These are phyloP conservation scores for Aristolochia fimbriata DNA, from an alignment of 164 flowering plant species.

Conservation along the genomic window DNA sequence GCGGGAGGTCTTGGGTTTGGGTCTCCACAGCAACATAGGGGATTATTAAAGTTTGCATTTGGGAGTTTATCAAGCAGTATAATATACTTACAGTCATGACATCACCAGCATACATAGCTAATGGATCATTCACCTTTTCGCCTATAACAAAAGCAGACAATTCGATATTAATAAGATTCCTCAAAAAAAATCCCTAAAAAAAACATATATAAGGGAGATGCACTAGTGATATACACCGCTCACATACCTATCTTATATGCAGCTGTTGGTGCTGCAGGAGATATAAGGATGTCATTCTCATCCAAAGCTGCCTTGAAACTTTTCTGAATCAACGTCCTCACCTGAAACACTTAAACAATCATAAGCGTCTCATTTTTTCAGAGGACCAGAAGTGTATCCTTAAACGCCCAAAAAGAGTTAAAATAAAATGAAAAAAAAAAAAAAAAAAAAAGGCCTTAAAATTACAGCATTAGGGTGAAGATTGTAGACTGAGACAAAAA, in stretches of 20 bases:
- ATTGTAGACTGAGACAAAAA: too few species aligned
- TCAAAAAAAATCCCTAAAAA: too few species aligned
- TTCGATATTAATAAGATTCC: too few species aligned
- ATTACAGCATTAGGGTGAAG: too few species aligned
- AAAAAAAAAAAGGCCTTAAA: neutral
- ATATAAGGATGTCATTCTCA: slow-evolving; percentile 78
- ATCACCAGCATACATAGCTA: slow-evolving; percentile 98
- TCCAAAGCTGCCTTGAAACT: slow-evolving; percentile 64
- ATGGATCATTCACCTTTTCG: slow-evolving; percentile 88
- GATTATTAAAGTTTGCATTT: too few species aligned
- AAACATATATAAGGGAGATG: too few species aligned
- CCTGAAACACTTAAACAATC: slow-evolving; percentile 44
- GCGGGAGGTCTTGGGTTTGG: too few species aligned
- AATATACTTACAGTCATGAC: slow-evolving; percentile 81
- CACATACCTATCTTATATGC: slow-evolving; percentile 81
- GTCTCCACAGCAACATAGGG: too few species aligned
- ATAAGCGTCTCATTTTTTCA: slow-evolving; percentile 13
- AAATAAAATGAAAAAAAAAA: neutral
- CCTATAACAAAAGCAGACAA: slow-evolving; percentile 29
- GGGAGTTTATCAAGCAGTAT: neutral
- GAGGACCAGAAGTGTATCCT: neutral
- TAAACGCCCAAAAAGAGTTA: neutral
- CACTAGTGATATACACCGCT: too few species aligned
- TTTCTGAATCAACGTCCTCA: slow-evolving; percentile 60
- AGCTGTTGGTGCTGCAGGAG: slow-evolving; percentile 93